A percentile compares a stretch with the other conserved stretches of the same genome.
These are phyloP conservation scores for Ramaria sp. DNA, from an alignment of 768 basidiomycete genomes.

Conservation along the genomic window DNA sequence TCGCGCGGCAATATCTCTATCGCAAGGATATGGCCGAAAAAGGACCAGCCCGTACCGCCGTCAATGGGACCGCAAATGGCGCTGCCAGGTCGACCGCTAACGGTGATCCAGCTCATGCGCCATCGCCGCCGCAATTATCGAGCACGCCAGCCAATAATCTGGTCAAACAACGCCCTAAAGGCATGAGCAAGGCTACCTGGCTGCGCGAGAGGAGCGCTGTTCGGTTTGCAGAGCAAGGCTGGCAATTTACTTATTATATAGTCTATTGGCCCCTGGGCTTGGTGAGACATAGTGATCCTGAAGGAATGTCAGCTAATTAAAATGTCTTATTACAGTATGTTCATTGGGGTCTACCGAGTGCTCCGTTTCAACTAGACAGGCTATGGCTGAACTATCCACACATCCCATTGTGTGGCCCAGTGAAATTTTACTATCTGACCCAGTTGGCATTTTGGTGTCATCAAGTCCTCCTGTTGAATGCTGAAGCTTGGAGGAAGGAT, in stretches of 20 bases:
- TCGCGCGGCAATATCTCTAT: constrained; percentile 66
- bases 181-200: constrained; percentile 38
- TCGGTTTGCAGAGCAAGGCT: constrained; percentile 94
- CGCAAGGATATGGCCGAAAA: constrained; percentile 33
- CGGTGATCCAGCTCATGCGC: constrained; percentile 19
- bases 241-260: constrained; percentile 75
- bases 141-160: neutral
- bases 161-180: neutral
- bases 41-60: constrained; percentile 12
- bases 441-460: constrained; percentile 88
- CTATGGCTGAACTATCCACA: constrained; percentile 83
- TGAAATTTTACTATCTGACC: constrained; percentile 85
- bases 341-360: constrained; percentile 59
- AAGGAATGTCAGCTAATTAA: constrained; percentile 6
- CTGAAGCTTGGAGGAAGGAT: constrained; percentile 87
- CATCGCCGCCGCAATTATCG: neutral
- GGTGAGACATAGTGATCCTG: constrained; percentile 37
- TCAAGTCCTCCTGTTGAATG: constrained; percentile 84
- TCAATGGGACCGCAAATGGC: constrained; percentile 24
- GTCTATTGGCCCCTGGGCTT: constrained; percentile 68
- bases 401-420: constrained; percentile 58
- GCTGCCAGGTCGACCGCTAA: constrained; percentile 19
- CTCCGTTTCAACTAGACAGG: constrained; percentile 47
- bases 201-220: constrained; percentile 62
- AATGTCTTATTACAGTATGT: constrained; percentile 53